Percentiles rank a stretch among this genome's conserved stretches.
phyloP scores from a whole-genome alignment of 2,329 filamentous ascomycete genomes.

The Lomentospora prolificans region DNA sequence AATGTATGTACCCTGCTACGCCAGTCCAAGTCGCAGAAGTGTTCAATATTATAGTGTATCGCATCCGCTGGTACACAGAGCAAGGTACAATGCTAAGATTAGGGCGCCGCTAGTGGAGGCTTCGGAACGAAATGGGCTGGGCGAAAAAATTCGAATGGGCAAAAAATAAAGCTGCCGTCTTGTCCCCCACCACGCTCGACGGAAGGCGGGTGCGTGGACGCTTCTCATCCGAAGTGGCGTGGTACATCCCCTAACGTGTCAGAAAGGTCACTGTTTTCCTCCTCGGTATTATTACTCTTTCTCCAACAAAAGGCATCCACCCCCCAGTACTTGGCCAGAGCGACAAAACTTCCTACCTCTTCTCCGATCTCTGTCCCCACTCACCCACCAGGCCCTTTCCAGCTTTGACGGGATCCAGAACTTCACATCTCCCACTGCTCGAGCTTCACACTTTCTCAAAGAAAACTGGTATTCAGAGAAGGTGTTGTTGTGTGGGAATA shows the following conservation, averaged over 20 bases:
- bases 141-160: neutral
- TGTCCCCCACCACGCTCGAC: neutral
- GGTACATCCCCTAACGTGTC: neutral
- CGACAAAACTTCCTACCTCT: constrained; percentile 2
- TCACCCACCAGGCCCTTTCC: constrained; percentile 3
- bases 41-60: too few species aligned
- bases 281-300: neutral
- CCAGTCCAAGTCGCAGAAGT: neutral
- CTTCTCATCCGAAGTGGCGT: constrained; percentile 4
- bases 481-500: neutral
- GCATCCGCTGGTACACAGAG: neutral
- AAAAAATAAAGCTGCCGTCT: neutral
- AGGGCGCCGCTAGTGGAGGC: neutral
- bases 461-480: neutral
- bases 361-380: constrained; percentile 4
- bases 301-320: constrained; percentile 4
- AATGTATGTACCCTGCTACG: neutral
- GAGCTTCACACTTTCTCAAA: neutral
- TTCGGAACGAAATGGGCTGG: neutral
- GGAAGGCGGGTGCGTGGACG: neutral
- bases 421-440: neutral
- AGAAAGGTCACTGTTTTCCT: neutral
- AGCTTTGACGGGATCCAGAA: constrained; percentile 3
- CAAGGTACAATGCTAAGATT: neutral
- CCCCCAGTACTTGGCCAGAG: neutral